Conservation (phyloP, 2,329 filamentous ascomycete genomes). For the Diplodia scrobiculata region DNA sequence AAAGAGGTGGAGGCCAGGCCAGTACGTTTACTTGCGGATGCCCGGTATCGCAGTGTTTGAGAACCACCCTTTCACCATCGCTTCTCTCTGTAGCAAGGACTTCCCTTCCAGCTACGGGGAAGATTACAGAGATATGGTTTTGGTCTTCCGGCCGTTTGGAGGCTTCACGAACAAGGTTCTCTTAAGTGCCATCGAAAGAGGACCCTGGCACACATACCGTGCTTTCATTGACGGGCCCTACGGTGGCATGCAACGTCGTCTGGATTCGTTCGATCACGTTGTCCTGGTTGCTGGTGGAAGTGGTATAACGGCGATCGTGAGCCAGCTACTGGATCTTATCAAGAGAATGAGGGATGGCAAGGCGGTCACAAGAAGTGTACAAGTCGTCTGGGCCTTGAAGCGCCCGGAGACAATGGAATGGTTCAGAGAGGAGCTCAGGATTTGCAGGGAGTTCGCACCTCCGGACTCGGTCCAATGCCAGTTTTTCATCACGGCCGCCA, state of each 20-base stretch:
- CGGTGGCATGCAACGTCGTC: constrained; percentile 85
- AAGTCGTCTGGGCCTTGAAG: constrained; percentile 93
- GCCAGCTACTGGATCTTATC: constrained; percentile 88
- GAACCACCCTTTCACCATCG: constrained; percentile 94
- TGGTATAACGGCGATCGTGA: constrained; percentile 90
- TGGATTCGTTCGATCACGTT: constrained; percentile 90
- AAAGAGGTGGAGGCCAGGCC: constrained; percentile 88
- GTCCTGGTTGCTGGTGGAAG: constrained; percentile 92
- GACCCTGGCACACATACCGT: constrained; percentile 86
- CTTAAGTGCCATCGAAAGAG: constrained; percentile 79
- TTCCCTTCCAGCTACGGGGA: constrained; percentile 91
- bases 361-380: constrained; percentile 84
- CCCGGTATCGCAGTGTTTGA: constrained; percentile 87
- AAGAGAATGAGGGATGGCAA: constrained; percentile 95
- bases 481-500: constrained; percentile 86
- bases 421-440: constrained; percentile 93
- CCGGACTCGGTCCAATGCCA: constrained; percentile 88
- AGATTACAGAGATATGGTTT: constrained; percentile 80
- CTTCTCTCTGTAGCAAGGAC: constrained; percentile 88
- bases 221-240: constrained; percentile 94
- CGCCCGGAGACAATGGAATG: constrained; percentile 92
- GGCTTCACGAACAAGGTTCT: constrained; percentile 86
- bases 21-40: constrained; percentile 94
- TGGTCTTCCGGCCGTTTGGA: constrained; percentile 88
- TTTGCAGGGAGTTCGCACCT: constrained; percentile 86